phyloP scores from a whole-genome alignment of 2,329 filamentous ascomycete genomes.

The Cyanodermella asteris region DNA sequence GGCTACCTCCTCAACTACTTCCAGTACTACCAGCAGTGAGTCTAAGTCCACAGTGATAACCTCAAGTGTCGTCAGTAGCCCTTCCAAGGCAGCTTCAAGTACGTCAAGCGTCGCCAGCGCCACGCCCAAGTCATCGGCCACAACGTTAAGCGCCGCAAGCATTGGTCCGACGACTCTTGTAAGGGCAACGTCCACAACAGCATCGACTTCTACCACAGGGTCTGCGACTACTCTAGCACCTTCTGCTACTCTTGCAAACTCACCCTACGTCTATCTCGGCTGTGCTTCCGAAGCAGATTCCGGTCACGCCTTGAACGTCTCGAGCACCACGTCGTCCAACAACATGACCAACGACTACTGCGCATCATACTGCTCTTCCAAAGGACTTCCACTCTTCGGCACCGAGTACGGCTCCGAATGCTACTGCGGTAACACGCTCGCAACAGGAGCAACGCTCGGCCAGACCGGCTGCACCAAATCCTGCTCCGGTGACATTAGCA shows the following conservation, averaged over 20 bases:
- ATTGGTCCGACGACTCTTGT: too few relatives aligned
- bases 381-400: slow-evolving; percentile 13
- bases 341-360: slow-evolving; percentile 13
- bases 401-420: slow-evolving; percentile 9
- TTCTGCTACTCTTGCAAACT: too few relatives aligned
- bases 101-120: too few relatives aligned
- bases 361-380: slow-evolving; percentile 11
- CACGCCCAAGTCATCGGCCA: too few relatives aligned
- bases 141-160: too few relatives aligned
- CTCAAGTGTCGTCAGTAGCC: too few relatives aligned
- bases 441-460: slow-evolving; percentile 3
- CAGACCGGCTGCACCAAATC: neutral
- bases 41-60: too few relatives aligned
- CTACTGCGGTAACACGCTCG: slow-evolving; percentile 5
- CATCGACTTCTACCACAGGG: neutral
- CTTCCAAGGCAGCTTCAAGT: too few relatives aligned
- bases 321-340: slow-evolving; percentile 6
- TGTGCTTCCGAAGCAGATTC: slow-evolving; percentile 32
- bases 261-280: slow-evolving; percentile 37
- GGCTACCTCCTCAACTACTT: too few relatives aligned
- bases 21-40: too few relatives aligned
- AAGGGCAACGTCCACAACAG: too few relatives aligned
- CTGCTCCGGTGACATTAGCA: neutral
- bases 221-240: too few relatives aligned
- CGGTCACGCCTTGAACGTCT: slow-evolving; percentile 14